Evolutionary conservation across 805 yeast genomes (phyloP), one percentile per base, ranked within the genome.

Genomic region (Candida taoyuanica): DNA sequence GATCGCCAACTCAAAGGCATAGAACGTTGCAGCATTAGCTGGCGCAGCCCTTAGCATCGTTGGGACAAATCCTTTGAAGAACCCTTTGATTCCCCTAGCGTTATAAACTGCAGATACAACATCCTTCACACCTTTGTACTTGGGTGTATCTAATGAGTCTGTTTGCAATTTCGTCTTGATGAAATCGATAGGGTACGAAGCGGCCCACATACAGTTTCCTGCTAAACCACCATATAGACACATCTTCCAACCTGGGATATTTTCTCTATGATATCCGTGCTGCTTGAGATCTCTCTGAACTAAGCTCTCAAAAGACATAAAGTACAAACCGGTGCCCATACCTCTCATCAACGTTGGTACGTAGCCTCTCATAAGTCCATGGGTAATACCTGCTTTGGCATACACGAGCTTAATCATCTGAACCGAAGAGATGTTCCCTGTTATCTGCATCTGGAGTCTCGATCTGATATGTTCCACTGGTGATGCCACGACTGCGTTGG

Each of bases 391-490:
- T 23, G 73, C 68, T 8, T 70, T 59, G 1, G 62, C 53, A 46
- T 70, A 65, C 20, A 91, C 59, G 52, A 83, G 77, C 42, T 60
- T 69, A 37, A 81, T 67, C 44, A 85, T 77, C 52, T 81, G 88
- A 7, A 82, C 48, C 4, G 96, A 94, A 2, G 93, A 91, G 33
- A 67, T 59, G 46, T 76, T 81, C 11, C 67, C 67, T 4, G 66
- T 49, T 12, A 85, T 81, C 59, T 86, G 94, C 11, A 95, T 87
- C 63, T 93, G 98, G 45, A 93, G 72, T 48, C 97, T 73, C 52
- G 93, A 91, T 67, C 99, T 81, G 42, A 93, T 74, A 58, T 89
- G 97, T 60, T 93, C 98, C 45, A 93, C 91, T 3, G 98, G 98
- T 9, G 91, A 74, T 0, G 97, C 95, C 48, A 91, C 62, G 35